Conservation (phyloP, 768 basidiomycete species). For the Russula dissimulans region DNA sequence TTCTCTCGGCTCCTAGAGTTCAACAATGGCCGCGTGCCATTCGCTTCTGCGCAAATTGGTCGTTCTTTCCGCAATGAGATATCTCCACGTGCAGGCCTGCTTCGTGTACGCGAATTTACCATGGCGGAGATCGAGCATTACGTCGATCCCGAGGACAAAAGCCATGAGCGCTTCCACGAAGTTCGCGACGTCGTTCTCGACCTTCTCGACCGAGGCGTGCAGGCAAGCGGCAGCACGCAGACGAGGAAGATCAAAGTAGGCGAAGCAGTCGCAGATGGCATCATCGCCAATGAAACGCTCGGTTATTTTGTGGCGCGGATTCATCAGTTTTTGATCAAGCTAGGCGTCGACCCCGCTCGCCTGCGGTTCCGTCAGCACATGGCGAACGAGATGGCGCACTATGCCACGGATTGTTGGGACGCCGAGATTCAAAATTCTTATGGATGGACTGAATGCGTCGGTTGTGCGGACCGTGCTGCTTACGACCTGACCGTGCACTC, state of each 20-base stretch:
- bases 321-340: conserved; percentile 78
- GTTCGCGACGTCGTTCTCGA: conserved; percentile 65
- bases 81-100: conserved; percentile 88
- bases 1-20: conserved; percentile 94
- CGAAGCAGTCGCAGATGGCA: conserved; percentile 76
- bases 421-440: conserved; percentile 91
- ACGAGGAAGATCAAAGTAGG: conserved; percentile 66
- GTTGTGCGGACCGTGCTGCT: conserved; percentile 96
- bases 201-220: conserved; percentile 78
- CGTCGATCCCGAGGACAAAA: conserved; percentile 91
- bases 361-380: conserved; percentile 97
- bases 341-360: conserved; percentile 77
- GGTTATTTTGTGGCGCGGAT: conserved; percentile 96
- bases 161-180: conserved; percentile 75
- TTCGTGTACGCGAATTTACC: conserved; percentile 97
- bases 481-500: conserved; percentile 92
- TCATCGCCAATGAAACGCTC: conserved; percentile 94
- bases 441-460: conserved; percentile 98
- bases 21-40: conserved; percentile 94
- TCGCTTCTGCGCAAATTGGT: conserved; percentile 96
- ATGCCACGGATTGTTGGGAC: conserved; percentile 99
- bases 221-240: conserved; percentile 61
- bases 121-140: conserved; percentile 99
- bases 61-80: conserved; percentile 97
- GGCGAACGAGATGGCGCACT: conserved; percentile 99